Percentiles rank a stretch among this genome's conserved stretches.
These are phyloP conservation scores for Dactylorhiza incarnata DNA, from an alignment of 106 monocot genomes.

Conservation along the genomic window DNA sequence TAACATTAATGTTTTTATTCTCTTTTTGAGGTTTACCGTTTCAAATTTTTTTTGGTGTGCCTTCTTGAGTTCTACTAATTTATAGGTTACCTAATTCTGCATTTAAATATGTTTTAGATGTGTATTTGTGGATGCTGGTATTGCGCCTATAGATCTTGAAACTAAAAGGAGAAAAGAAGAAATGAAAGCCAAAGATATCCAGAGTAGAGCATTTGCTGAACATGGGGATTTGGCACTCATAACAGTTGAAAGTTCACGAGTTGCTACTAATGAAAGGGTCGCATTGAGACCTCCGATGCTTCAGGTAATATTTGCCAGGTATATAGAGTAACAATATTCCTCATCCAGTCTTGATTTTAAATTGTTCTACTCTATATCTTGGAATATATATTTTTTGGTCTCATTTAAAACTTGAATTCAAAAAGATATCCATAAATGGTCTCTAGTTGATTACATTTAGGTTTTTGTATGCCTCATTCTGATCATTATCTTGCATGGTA, in stretches of 20 bases:
- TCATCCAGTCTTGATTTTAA: background rate
- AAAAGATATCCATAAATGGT: background rate
- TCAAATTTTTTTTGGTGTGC: background rate
- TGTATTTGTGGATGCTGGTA: slow-evolving; percentile 98
- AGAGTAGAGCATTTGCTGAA: slow-evolving; percentile 45
- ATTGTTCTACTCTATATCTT: background rate
- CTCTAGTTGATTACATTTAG: background rate
- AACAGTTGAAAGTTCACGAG: slow-evolving; percentile 46
- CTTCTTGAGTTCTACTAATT: slow-evolving; percentile 1
- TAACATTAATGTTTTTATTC: background rate
- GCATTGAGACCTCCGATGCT: slow-evolving; percentile 63
- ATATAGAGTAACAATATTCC: background rate
- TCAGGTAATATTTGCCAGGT: slow-evolving; percentile 31
- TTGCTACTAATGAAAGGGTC: slow-evolving; percentile 35
- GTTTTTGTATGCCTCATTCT: background rate
- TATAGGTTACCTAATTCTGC: background rate
- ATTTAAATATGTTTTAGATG: slow-evolving; percentile 37
- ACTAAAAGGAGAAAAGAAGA: slow-evolving; percentile 89
- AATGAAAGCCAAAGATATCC: slow-evolving; percentile 78
- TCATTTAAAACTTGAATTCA: background rate
- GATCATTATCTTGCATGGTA: no score
- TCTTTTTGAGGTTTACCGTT: background rate
- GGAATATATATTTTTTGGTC: background rate
- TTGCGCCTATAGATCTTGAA: slow-evolving; percentile 93
- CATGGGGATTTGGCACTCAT: slow-evolving; percentile 70